Evolutionary conservation across 805 yeast species (phyloP).

Genomic region (Candida verbasci): DNA sequence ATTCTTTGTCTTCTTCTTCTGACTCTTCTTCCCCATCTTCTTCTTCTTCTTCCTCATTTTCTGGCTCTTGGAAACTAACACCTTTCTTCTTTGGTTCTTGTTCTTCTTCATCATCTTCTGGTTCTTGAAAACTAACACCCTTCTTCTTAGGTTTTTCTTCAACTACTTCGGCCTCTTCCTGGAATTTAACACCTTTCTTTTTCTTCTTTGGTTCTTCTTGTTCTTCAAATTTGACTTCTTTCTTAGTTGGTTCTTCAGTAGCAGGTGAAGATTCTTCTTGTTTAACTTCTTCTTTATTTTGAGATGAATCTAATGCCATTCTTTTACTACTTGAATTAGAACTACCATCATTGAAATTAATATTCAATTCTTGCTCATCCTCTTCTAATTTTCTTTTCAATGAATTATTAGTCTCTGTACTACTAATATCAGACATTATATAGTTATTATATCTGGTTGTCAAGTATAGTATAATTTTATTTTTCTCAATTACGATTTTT

Average conservation of each 20-base stretch:
- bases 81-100: constrained; percentile 4
- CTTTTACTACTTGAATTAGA: constrained; percentile 57
- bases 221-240: constrained; percentile 1
- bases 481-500: too few relatives aligned
- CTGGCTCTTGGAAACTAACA: constrained; percentile 1
- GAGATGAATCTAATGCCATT: constrained; percentile 66
- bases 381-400: constrained; percentile 72
- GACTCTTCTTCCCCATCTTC: constrained; percentile 1
- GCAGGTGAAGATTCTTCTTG: constrained; percentile 43
- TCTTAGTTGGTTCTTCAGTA: constrained; percentile 7
- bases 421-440: neutral
- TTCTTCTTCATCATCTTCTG: constrained; percentile 7
- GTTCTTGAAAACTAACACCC: constrained; percentile 3
- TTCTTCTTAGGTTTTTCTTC: constrained; percentile 2
- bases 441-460: too few relatives aligned
- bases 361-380: constrained; percentile 17
- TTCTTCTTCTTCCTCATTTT: constrained; percentile 4
- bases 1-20: neutral
- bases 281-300: constrained; percentile 39
- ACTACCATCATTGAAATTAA: constrained; percentile 10
- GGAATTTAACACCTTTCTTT: neutral
- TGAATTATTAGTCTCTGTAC: constrained; percentile 12
- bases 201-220: constrained; percentile 3
- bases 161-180: constrained; percentile 7
- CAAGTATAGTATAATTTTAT: too few relatives aligned